A percentile compares a stretch with the other conserved stretches of the same genome.
Evolutionary conservation across 228 moss, liverwort and hornwort species (phyloP).

Genomic region (Sphagnum magellanicum): DNA sequence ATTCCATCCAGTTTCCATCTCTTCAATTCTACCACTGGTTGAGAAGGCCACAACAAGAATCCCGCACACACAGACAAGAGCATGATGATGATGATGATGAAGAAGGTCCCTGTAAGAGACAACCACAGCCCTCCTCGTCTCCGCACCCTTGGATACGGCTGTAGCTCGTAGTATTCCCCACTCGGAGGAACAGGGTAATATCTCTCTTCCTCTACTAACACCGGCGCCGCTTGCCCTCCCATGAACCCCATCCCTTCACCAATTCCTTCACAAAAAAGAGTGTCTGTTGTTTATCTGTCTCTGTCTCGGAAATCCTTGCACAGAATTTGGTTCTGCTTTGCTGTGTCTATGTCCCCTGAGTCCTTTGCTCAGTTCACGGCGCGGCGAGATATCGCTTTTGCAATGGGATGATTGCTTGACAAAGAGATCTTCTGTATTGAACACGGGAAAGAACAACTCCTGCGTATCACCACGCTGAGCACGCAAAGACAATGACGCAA

Average conservation of each 20-base stretch:
- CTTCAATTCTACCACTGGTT: constrained; percentile 30
- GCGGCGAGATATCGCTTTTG: too few relatives aligned
- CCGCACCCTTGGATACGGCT: constrained; percentile 24
- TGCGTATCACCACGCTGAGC: too few relatives aligned
- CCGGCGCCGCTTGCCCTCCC: constrained; percentile 15
- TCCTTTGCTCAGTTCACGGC: too few relatives aligned
- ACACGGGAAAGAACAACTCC: too few relatives aligned
- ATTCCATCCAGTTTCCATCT: constrained; percentile 47
- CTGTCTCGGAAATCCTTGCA: too few relatives aligned
- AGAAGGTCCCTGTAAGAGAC: constrained; percentile 10
- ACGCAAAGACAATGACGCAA: too few relatives aligned
- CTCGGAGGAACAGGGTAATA: constrained; percentile 34
- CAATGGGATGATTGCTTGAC: too few relatives aligned
- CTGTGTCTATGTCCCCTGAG: too few relatives aligned
- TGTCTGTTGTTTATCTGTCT: too few relatives aligned
- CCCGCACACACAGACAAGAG: constrained; percentile 20
- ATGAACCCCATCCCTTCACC: constrained; percentile 25
- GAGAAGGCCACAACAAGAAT: constrained; percentile 35
- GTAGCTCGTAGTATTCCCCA: constrained; percentile 27
- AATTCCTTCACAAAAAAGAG: too few relatives aligned
- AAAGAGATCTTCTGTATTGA: too few relatives aligned
- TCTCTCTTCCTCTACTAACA: constrained; percentile 43
- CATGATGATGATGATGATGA: constrained; percentile 1
- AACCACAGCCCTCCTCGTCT: constrained; percentile 1
- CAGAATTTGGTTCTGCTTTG: too few relatives aligned